Conservation (phyloP, 2,329 filamentous ascomycete genomes). For the Hymenoscyphus linearis region DNA sequence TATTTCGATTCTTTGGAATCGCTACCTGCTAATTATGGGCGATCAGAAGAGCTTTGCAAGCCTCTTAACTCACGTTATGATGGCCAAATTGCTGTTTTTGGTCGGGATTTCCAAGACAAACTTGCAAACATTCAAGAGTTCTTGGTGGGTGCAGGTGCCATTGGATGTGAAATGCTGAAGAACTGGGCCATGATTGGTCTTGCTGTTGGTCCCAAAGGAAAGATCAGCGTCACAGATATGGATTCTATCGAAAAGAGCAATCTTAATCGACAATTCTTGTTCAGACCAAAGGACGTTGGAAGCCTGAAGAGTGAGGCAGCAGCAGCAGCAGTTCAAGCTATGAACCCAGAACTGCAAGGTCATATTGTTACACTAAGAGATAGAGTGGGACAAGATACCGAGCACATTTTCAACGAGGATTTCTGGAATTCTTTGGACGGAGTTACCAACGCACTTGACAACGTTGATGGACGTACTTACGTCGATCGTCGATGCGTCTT, state of each 20-base stretch:
- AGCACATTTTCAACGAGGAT: constrained; percentile 86
- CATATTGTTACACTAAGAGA: constrained; percentile 86
- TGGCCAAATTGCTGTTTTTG: constrained; percentile 95
- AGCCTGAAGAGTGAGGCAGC: constrained; percentile 96
- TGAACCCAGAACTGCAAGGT: constrained; percentile 89
- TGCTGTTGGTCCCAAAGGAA: constrained; percentile 79
- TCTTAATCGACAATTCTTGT: constrained; percentile 93
- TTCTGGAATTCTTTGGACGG: constrained; percentile 88
- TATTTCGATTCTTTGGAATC: constrained; percentile 99
- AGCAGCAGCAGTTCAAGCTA: constrained; percentile 79
- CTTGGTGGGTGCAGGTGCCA: constrained; percentile 91
- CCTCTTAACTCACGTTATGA: constrained; percentile 85
- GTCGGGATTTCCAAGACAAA: constrained; percentile 89
- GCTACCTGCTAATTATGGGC: constrained; percentile 66
- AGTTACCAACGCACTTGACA: constrained; percentile 95
- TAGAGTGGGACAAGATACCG: constrained; percentile 84
- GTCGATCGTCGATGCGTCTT: constrained; percentile 95
- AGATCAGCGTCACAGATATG: constrained; percentile 93
- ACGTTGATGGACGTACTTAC: constrained; percentile 93
- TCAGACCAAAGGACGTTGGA: constrained; percentile 88
- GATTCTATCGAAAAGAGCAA: constrained; percentile 99
- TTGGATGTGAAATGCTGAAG: constrained; percentile 98
- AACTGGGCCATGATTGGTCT: constrained; percentile 99
- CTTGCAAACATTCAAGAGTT: constrained; percentile 87
- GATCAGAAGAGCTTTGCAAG: constrained; percentile 83